These are phyloP conservation scores for Kappamyces sp. DNA, from an alignment of 192 early-diverging fungal species.

Conservation along the genomic window DNA sequence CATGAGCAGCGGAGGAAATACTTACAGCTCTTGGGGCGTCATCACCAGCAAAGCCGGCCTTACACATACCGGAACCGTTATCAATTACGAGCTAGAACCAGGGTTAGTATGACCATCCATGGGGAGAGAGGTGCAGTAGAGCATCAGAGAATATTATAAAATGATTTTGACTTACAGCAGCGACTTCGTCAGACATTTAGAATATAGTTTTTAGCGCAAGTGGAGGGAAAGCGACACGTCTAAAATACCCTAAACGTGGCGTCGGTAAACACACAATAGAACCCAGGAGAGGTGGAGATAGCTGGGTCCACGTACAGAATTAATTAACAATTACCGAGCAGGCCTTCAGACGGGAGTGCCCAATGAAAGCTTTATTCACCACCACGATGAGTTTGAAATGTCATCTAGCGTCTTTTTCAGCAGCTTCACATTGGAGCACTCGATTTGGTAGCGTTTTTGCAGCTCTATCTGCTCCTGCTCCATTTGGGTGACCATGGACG, in stretches of 20 bases:
- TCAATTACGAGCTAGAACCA: slow-evolving; percentile 47
- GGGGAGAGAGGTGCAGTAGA: not conserved
- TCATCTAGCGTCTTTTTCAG: too few species aligned
- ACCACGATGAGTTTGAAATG: too few species aligned
- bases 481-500: too few species aligned
- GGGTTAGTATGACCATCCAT: not conserved
- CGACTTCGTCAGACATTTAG: slow-evolving; percentile 34
- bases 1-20: slow-evolving; percentile 7
- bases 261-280: too few species aligned
- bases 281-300: too few species aligned
- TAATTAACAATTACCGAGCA: too few species aligned
- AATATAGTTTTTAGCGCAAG: not conserved
- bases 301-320: too few species aligned
- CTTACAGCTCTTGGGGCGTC: slow-evolving; percentile 57
- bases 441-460: too few species aligned
- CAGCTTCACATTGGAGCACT: too few species aligned
- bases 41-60: slow-evolving; percentile 67
- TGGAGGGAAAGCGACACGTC: not conserved
- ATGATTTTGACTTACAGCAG: slow-evolving; percentile 27
- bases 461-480: too few species aligned
- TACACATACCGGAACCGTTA: slow-evolving; percentile 70
- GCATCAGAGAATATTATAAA: not conserved
- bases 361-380: too few species aligned
- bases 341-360: too few species aligned
- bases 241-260: slow-evolving; percentile 6